Evolutionary conservation across 2,329 filamentous ascomycete genomes (phyloP).

Genomic region (Penicillium sp.): DNA sequence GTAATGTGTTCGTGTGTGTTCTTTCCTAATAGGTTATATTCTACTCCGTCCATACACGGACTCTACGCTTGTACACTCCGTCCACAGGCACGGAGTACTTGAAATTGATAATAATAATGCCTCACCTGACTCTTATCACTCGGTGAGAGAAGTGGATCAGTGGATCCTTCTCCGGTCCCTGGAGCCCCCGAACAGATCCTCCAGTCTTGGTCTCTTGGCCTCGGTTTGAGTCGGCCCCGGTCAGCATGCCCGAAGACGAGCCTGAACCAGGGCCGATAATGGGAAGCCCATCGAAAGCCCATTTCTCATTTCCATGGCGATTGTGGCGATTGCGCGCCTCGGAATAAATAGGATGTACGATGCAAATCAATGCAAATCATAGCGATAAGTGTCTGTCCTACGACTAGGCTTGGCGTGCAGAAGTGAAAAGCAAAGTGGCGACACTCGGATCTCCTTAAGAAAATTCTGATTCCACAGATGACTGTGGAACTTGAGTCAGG

Average conservation of each 20-base stretch:
- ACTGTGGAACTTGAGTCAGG: conserved; percentile 1
- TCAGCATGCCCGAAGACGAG: background rate
- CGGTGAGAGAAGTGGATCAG: background rate
- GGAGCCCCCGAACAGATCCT: conserved; percentile 1
- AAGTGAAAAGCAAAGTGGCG: background rate
- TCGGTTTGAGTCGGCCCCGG: conserved; percentile 1
- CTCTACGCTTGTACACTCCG: too few relatives aligned
- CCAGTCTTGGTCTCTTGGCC: conserved; percentile 2
- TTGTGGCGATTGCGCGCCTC: background rate
- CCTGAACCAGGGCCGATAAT: background rate
- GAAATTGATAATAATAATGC: background rate
- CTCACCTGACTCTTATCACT: background rate
- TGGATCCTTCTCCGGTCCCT: conserved; percentile 1
- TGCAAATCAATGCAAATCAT: background rate
- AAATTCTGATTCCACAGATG: conserved; percentile 3
- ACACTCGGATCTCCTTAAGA: background rate
- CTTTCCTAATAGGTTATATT: too few relatives aligned
- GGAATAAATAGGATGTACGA: background rate
- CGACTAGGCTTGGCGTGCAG: conserved; percentile 4
- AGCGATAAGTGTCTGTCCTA: background rate
- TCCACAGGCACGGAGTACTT: too few relatives aligned
- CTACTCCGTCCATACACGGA: too few relatives aligned
- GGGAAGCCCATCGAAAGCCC: background rate
- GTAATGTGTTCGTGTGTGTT: too few relatives aligned
- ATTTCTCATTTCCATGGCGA: background rate